Percentiles rank a stretch among this genome's conserved stretches.
Evolutionary conservation across 176 grass and related monocot genomes (phyloP).

Genomic region (Secale cereale): DNA sequence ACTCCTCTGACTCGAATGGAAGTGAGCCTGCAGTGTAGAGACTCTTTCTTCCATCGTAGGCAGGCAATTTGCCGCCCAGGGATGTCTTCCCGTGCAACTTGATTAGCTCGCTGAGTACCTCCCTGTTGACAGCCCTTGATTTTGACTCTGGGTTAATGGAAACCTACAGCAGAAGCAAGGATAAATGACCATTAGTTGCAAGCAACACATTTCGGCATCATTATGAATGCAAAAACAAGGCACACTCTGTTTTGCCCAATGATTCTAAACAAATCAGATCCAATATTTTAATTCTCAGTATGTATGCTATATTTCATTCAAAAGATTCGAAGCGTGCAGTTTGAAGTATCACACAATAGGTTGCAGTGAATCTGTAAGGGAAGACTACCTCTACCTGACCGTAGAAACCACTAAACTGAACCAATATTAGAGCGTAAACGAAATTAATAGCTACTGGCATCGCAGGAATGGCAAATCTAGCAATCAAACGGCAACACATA

Average conservation of each 20-base stretch:
- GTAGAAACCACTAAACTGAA: not conserved
- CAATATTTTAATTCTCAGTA: too few species aligned
- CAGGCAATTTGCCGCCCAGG: constrained; percentile 59
- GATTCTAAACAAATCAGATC: not conserved
- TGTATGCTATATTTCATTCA: not conserved
- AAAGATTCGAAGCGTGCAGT: not conserved
- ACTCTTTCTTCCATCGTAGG: constrained; percentile 84
- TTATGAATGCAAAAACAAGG: too few species aligned
- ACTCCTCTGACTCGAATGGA: constrained; percentile 71
- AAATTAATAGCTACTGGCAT: not conserved
- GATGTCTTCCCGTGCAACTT: constrained; percentile 44
- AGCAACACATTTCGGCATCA: too few species aligned
- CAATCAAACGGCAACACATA: not conserved
- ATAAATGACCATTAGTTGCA: too few species aligned
- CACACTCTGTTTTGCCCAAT: not conserved
- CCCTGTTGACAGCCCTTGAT: constrained; percentile 62
- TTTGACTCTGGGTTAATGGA: constrained; percentile 71
- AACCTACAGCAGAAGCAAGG: too few species aligned
- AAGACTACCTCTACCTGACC: not conserved
- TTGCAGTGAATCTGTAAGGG: not conserved
- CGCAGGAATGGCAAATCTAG: not conserved
- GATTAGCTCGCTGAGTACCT: constrained; percentile 59
- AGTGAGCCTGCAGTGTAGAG: constrained; percentile 80
- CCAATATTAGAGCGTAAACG: not conserved
- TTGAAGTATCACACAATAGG: too few species aligned